phyloP scores from a whole-genome alignment of 2,329 filamentous ascomycete genomes.

The Hymenoscyphus scutula region DNA sequence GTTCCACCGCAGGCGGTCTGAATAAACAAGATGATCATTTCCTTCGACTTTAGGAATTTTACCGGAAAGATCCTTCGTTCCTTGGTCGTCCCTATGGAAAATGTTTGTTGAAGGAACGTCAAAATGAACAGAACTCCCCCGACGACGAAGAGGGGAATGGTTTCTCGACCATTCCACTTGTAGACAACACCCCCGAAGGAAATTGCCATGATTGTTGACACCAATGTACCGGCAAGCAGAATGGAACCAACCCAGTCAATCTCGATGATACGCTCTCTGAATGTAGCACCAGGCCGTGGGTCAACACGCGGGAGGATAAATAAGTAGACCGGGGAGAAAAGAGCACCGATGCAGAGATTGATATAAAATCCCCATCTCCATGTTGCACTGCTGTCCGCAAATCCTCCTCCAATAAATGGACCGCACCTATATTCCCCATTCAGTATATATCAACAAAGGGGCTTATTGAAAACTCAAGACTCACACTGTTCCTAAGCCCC shows the following conservation, averaged over 20 bases:
- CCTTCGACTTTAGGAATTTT: constrained; percentile 16
- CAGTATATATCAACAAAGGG: background rate
- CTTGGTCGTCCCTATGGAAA: constrained; percentile 12
- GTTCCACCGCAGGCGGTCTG: constrained; percentile 30
- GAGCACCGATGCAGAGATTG: constrained; percentile 46
- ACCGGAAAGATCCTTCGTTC: constrained; percentile 19
- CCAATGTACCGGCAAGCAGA: constrained; percentile 32
- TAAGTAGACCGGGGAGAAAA: constrained; percentile 38
- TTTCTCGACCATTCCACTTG: constrained; percentile 21
- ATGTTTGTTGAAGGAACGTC: constrained; percentile 17
- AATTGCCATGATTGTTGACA: constrained; percentile 31
- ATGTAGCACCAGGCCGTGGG: constrained; percentile 19
- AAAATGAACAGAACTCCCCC: constrained; percentile 36
- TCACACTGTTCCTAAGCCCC: constrained; percentile 13
- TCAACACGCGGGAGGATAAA: constrained; percentile 42
- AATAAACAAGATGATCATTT: constrained; percentile 36
- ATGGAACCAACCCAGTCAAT: constrained; percentile 9
- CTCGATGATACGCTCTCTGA: constrained; percentile 30
- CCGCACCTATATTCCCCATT: background rate
- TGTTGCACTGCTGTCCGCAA: constrained; percentile 28
- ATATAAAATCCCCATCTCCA: constrained; percentile 44
- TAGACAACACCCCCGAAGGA: constrained; percentile 31
- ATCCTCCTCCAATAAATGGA: constrained; percentile 30
- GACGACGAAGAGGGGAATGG: constrained; percentile 39
- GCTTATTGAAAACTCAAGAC: background rate